Percentiles rank a stretch among this genome's conserved stretches.
Conservation (phyloP, 805 yeast species). For the Nakazawaea pomicola region DNA sequence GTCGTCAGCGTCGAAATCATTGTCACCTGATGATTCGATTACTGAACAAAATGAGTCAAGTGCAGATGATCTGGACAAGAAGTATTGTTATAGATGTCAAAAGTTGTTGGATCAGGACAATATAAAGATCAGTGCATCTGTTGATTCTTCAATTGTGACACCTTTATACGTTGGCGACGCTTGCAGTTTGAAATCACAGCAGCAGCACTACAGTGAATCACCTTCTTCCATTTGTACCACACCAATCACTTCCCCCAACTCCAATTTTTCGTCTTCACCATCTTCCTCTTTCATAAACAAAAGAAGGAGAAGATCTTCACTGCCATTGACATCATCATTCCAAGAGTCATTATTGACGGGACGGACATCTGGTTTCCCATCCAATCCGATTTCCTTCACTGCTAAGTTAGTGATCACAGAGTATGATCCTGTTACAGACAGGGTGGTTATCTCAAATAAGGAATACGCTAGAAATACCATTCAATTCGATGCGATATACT, state of each 20-base stretch:
- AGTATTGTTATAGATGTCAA: slow-evolving; percentile 3
- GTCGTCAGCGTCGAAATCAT: not conserved
- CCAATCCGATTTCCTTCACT: slow-evolving; percentile 21
- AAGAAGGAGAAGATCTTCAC: slow-evolving; percentile 5
- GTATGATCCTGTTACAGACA: not conserved
- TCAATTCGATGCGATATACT: slow-evolving; percentile 23
- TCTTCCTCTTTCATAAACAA: not conserved
- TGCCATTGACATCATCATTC: slow-evolving; percentile 13
- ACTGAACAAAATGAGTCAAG: not conserved
- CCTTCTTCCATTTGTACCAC: not conserved
- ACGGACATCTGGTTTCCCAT: slow-evolving; percentile 17
- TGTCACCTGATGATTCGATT: not conserved
- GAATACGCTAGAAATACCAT: slow-evolving; percentile 4
- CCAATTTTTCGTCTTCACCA: slow-evolving; percentile 1
- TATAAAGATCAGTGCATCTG: not conserved
- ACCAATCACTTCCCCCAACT: slow-evolving; percentile 4
- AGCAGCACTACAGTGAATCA: not conserved
- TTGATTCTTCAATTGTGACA: slow-evolving; percentile 2
- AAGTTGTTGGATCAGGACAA: slow-evolving; percentile 2
- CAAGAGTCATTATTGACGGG: slow-evolving; percentile 21
- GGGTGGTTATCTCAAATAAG: slow-evolving; percentile 8
- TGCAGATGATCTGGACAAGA: not conserved
- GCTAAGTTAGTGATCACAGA: slow-evolving; percentile 21
- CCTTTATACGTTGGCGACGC: not conserved
- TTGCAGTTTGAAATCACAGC: not conserved